Conservation (phyloP, 2,329 filamentous ascomycete genomes). For the Chalara sp. region DNA sequence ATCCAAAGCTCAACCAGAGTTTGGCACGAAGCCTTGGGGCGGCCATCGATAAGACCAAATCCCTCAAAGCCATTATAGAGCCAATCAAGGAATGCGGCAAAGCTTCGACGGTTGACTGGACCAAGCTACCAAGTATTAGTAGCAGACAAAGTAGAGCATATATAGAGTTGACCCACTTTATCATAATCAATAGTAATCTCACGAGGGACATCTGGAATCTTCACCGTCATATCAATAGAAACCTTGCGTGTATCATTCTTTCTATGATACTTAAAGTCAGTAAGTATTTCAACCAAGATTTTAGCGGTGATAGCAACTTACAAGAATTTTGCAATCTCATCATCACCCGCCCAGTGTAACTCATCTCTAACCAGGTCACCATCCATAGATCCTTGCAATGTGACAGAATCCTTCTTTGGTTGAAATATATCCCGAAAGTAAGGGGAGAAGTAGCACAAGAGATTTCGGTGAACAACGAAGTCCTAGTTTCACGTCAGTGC, state of each 20-base stretch:
- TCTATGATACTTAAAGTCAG: slow-evolving; percentile 1
- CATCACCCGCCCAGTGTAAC: no score
- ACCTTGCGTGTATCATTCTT: slow-evolving; percentile 6
- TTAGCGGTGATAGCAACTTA: neutral
- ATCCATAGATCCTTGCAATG: neutral
- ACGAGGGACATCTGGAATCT: neutral
- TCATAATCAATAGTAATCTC: neutral
- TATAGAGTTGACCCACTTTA: neutral
- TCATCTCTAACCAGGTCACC: neutral
- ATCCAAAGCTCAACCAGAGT: slow-evolving; percentile 9
- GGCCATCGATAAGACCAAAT: neutral
- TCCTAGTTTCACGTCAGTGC: neutral
- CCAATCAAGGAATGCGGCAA: slow-evolving; percentile 7
- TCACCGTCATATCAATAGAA: slow-evolving; percentile 1
- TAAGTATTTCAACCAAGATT: neutral
- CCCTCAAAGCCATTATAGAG: slow-evolving; percentile 5
- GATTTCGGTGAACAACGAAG: slow-evolving; percentile 5
- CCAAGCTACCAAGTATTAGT: neutral
- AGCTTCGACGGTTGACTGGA: neutral
- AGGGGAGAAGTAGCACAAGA: slow-evolving; percentile 6
- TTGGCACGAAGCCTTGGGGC: neutral
- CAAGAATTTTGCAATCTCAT: no score
- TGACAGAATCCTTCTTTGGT: neutral
- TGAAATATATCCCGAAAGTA: slow-evolving; percentile 3
- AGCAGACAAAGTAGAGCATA: neutral